Evolutionary conservation across 495 filamentous ascomycete genomes (phyloP), one percentile per base, ranked within the genome.

Genomic region (Hamigera avellanea): DNA sequence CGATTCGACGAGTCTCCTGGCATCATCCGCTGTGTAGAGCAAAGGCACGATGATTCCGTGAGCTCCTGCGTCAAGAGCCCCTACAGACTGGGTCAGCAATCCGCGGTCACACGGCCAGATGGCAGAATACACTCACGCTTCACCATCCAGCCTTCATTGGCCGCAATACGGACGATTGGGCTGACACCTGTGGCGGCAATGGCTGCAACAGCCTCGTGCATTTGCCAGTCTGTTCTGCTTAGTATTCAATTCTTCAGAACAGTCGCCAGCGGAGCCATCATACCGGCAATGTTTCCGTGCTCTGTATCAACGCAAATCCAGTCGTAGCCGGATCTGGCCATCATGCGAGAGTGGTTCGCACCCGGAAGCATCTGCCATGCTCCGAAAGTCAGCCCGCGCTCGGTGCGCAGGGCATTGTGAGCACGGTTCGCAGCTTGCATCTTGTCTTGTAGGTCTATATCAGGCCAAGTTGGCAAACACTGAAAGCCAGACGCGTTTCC

Each of bases 131-230:
- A 52, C 73, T 64, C 45, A 80, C 78, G 62, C 57, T 83, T 84
- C 14, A 83, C 72, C 75, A 83, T 79, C 71, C 69, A 81, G 5
- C 65, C 61, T 56, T 80, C 74, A 39, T 78, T 13, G 76, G 70
- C 68, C 78, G 12, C 67, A 14, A 81, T 70, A 40, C 79, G 59
- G 14, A 83, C 78, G 41, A 84, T 59, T 0, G 80, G 78, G 9
- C 71, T 76, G 0, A 76, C 74, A n/a, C 78, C 80, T 40, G 69
- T 69, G 9, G 67, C 68, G 5, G 80, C 77, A 45, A 81, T 79
- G 2, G 77, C 76, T 13, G 80, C 78, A 17, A 87, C 81, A 7
- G 81, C 73, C 41, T 86, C 82, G 51, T 89, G 83, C 83, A 88
- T 88, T n/a, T 72, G 66, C 16, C 68, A 71, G 59, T 87, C 80